Conservation (phyloP, 176 grass and related monocot species). For the Avena sativa region DNA sequence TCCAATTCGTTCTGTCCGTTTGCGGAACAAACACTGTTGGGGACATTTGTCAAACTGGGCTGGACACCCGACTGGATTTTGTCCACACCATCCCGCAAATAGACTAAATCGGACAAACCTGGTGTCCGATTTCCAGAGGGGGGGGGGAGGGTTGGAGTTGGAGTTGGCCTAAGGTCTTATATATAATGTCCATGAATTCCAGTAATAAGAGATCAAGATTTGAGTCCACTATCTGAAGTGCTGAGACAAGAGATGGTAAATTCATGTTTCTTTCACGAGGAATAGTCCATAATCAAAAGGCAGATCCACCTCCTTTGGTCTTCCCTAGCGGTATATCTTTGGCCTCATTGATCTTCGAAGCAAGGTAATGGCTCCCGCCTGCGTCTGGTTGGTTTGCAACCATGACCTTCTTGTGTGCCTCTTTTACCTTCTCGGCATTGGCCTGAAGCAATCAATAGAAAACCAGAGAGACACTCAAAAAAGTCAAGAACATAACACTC, state of each 20-base stretch:
- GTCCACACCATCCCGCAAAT: too few relatives aligned
- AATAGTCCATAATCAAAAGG: slow-evolving; percentile 64
- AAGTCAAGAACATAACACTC: neutral
- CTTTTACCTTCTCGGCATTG: slow-evolving; percentile 88
- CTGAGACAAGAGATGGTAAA: neutral
- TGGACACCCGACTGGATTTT: too few relatives aligned
- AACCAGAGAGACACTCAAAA: neutral
- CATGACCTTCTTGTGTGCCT: slow-evolving; percentile 93
- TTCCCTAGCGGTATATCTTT: slow-evolving; percentile 86
- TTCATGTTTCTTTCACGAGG: neutral
- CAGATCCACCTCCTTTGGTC: slow-evolving; percentile 77
- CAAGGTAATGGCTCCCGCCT: slow-evolving; percentile 90
- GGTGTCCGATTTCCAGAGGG: too few relatives aligned
- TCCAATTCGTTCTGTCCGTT: too few relatives aligned
- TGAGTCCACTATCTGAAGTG: neutral
- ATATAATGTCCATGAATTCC: neutral
- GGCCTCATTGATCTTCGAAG: slow-evolving; percentile 93
- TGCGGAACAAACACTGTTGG: too few relatives aligned
- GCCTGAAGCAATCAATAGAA: slow-evolving; percentile 47
- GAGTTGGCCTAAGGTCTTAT: too few relatives aligned
- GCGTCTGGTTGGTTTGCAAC: slow-evolving; percentile 97
- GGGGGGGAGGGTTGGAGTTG: too few relatives aligned
- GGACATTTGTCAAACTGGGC: too few relatives aligned
- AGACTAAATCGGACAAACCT: too few relatives aligned
- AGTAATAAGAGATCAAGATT: neutral